These are phyloP conservation scores for Coemansia sp. DNA, from an alignment of 192 early-diverging fungal species.

Conservation along the genomic window DNA sequence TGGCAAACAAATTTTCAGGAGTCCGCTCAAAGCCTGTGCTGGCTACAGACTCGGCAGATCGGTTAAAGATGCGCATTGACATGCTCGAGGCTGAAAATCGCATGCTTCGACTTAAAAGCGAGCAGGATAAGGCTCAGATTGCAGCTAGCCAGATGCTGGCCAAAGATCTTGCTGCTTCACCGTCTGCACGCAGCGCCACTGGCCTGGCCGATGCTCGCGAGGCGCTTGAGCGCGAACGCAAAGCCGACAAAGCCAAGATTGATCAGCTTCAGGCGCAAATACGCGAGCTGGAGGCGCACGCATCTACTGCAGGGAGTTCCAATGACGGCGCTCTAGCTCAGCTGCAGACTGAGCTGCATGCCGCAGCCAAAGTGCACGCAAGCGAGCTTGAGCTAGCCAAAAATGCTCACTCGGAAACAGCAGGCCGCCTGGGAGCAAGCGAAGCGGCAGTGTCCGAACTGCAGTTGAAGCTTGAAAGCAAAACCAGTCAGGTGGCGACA, in stretches of 20 bases:
- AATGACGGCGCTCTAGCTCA: conserved; percentile 8
- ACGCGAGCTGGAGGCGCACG: conserved; percentile 12
- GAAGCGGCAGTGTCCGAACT: conserved; percentile 6
- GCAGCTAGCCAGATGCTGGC: conserved; percentile 60
- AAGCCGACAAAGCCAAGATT: conserved; percentile 19
- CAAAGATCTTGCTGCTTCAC: conserved; percentile 32
- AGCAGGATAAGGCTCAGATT: conserved; percentile 58
- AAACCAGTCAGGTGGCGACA: conserved; percentile 7
- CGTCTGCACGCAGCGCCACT: conserved; percentile 5
- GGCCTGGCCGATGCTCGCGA: conserved; percentile 18
- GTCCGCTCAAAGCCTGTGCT: neutral
- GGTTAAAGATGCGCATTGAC: conserved; percentile 63
- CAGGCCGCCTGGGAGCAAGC: conserved; percentile 7
- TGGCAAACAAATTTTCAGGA: neutral
- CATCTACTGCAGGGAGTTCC: neutral
- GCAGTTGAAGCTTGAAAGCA: conserved; percentile 16
- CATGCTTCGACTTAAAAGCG: conserved; percentile 63
- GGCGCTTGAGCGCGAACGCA: conserved; percentile 38
- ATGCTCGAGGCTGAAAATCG: conserved; percentile 71
- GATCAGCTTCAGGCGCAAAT: conserved; percentile 26
- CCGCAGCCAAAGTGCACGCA: neutral
- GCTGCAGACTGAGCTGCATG: conserved; percentile 12
- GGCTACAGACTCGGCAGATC: conserved; percentile 38
- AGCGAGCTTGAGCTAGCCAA: conserved; percentile 11
- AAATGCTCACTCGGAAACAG: conserved; percentile 2